Conservation (phyloP, 805 yeast species). For the Wickerhamomyces silvicola region DNA sequence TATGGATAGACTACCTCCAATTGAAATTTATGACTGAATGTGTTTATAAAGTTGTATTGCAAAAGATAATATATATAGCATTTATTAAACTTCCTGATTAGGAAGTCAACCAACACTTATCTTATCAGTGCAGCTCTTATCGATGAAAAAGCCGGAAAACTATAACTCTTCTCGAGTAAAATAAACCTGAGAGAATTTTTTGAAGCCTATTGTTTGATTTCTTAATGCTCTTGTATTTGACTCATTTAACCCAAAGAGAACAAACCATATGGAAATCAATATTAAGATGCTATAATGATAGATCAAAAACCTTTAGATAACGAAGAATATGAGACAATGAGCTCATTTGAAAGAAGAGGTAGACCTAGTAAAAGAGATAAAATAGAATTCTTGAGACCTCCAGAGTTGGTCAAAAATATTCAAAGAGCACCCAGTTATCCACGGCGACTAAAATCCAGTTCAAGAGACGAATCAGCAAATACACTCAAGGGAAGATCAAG, state of each 20-base stretch:
- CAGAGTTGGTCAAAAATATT: conserved; percentile 14
- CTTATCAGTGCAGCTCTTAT: conserved; percentile 3
- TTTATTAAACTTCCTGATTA: conserved; percentile 5
- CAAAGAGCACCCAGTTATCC: not conserved
- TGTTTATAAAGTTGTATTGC: no score
- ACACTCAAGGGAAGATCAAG: conserved; percentile 4
- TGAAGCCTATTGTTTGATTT: no score
- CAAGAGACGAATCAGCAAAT: conserved; percentile 12
- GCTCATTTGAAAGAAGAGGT: not conserved
- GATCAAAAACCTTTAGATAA: not conserved
- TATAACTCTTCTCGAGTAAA: no score
- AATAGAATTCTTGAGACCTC: conserved; percentile 4
- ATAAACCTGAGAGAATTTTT: no score
- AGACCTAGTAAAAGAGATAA: not conserved
- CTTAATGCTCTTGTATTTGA: no score
- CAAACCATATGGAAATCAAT: not conserved
- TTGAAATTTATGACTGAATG: conserved; percentile 79
- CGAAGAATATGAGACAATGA: not conserved
- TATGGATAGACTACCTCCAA: conserved; percentile 89
- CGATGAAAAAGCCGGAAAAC: not conserved
- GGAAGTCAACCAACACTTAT: conserved; percentile 7
- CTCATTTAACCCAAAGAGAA: not conserved
- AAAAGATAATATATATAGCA: no score
- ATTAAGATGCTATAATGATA: not conserved
- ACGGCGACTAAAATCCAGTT: conserved; percentile 1